A percentile compares a stretch with the other conserved stretches of the same genome.
These are phyloP conservation scores for Lunularia cruciata DNA, from an alignment of 225 moss, liverwort and hornwort genomes.

Conservation along the genomic window DNA sequence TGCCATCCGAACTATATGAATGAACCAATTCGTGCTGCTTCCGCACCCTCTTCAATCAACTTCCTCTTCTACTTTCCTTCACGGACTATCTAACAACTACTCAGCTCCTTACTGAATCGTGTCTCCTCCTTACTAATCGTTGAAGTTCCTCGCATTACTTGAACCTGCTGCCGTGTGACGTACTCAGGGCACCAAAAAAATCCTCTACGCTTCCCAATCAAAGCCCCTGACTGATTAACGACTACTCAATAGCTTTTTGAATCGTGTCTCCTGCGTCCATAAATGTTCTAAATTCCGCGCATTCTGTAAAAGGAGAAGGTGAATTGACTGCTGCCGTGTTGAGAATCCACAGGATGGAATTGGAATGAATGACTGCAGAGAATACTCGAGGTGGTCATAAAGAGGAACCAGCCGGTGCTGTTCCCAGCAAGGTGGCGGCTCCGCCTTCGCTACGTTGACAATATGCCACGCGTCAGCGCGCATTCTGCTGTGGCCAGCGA, in stretches of 20 bases:
- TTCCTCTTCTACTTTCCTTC: not conserved
- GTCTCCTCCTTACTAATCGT: not conserved
- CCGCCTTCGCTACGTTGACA: conserved; percentile 1
- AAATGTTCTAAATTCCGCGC: too few relatives aligned
- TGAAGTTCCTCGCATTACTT: not conserved
- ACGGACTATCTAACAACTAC: not conserved
- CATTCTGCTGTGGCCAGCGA: not conserved
- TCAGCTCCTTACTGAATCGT: not conserved
- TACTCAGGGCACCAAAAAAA: not conserved
- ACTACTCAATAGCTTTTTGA: not conserved
- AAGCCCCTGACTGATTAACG: not conserved
- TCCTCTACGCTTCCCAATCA: not conserved
- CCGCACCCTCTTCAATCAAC: not conserved
- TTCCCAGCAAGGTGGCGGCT: conserved; percentile 19
- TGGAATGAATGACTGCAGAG: not conserved
- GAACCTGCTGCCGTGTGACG: not conserved
- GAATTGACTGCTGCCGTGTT: not conserved
- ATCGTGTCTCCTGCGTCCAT: not conserved
- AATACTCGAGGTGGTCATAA: conserved; percentile 22
- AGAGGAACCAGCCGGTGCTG: not conserved
- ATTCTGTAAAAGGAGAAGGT: too few relatives aligned
- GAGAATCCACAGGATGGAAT: not conserved
- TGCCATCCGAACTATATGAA: not conserved
- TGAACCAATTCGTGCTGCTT: too few relatives aligned
- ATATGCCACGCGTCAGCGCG: conserved; percentile 7